Conservation (phyloP, 2,329 filamentous ascomycete species). For the Septoria linicola region DNA sequence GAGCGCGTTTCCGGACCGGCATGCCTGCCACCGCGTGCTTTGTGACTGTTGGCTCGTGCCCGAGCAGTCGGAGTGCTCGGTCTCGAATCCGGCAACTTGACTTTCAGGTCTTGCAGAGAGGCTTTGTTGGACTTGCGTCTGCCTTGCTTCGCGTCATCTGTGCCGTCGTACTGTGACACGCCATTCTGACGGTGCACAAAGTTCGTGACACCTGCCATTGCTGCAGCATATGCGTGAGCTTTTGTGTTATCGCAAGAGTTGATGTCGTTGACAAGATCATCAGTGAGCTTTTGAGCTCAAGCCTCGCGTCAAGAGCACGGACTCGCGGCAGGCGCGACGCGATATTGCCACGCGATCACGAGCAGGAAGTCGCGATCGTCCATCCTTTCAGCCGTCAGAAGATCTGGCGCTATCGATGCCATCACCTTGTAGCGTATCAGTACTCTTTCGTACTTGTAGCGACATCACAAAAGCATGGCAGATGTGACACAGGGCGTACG, state of each 20-base stretch:
- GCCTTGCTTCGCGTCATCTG: not conserved
- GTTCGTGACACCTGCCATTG: conserved; percentile 3
- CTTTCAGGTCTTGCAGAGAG: not conserved
- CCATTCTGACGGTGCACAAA: conserved; percentile 15
- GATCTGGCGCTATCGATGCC: not conserved
- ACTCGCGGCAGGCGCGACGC: conserved; percentile 1
- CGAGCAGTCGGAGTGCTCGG: not conserved
- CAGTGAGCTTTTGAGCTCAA: not conserved
- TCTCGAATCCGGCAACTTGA: not conserved
- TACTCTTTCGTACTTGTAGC: not conserved
- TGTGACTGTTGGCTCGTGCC: conserved; percentile 2
- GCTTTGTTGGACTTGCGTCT: not conserved
- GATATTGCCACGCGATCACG: conserved; percentile 7
- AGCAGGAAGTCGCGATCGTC: conserved; percentile 2
- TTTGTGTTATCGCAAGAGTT: not conserved
- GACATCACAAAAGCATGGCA: conserved; percentile 7
- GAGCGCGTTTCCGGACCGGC: not conserved
- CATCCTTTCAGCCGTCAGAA: conserved; percentile 8
- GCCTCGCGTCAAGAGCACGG: not conserved
- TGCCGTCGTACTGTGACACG: conserved; percentile 2
- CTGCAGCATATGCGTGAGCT: not conserved
- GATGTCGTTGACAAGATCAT: not conserved
- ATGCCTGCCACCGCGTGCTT: not conserved
- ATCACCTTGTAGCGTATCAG: not conserved
- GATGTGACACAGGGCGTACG: conserved; percentile 14